Conservation (phyloP, 805 yeast species). For the Martiniozyma abietophila region DNA sequence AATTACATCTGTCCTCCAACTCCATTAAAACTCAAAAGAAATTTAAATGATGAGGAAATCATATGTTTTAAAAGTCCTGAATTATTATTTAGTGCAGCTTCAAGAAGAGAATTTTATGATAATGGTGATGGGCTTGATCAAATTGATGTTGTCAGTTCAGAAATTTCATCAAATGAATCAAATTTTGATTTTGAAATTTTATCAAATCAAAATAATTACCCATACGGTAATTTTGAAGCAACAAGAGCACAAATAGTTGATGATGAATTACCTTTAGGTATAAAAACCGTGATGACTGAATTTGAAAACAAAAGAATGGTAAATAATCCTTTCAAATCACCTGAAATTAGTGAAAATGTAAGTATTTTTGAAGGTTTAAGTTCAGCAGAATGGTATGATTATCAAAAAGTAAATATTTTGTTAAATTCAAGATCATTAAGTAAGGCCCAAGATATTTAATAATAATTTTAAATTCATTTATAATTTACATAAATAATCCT, state of each 20-base stretch:
- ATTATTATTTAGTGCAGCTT: no score
- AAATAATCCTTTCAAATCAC: neutral
- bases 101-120: no score
- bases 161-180: neutral
- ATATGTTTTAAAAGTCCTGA: no score
- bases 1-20: neutral
- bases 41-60: neutral
- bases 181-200: no score
- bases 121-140: neutral
- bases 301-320: no score
- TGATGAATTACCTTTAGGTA: neutral
- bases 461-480: neutral
- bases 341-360: neutral
- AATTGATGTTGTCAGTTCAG: neutral
- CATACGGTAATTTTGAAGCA: constrained; percentile 3
- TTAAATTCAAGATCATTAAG: constrained; percentile 5
- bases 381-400: constrained; percentile 7
- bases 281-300: no score
- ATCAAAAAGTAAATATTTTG: constrained; percentile 7
- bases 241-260: neutral
- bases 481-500: constrained; percentile 1
- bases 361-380: constrained; percentile 6
- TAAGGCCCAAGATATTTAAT: neutral
- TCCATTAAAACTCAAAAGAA: neutral
- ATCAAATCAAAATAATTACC: constrained; percentile 2